phyloP scores from a whole-genome alignment of 2,329 filamentous ascomycete species.

The Penicillium sp. region DNA sequence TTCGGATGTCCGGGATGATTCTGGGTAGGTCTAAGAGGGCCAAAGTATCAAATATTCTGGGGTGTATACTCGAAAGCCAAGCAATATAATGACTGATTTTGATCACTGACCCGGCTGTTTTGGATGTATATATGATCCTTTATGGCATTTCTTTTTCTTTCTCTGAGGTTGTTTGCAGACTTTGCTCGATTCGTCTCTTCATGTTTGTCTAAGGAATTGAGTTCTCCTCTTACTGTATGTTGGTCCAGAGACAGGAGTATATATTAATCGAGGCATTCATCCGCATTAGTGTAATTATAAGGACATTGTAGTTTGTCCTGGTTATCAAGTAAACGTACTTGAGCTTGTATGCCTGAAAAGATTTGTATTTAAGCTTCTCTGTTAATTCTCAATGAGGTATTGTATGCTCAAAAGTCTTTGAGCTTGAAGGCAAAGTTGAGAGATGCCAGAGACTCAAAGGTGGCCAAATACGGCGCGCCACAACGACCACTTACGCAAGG shows the following conservation, averaged over 20 bases:
- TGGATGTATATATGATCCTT: background rate
- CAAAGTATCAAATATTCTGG: background rate
- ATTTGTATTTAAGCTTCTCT: background rate
- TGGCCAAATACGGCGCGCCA: background rate
- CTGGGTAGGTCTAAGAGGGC: background rate
- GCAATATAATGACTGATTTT: background rate
- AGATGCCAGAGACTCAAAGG: background rate
- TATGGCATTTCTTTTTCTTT: background rate
- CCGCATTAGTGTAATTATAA: background rate
- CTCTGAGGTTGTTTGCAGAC: background rate
- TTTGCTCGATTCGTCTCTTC: background rate
- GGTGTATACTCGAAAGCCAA: background rate
- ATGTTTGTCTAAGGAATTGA: background rate
- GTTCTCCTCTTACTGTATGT: too few relatives aligned
- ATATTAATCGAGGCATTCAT: background rate
- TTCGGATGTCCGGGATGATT: background rate
- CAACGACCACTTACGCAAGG: background rate
- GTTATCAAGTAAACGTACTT: background rate
- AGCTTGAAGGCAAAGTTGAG: background rate
- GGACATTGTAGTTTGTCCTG: background rate
- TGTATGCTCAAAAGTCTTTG: background rate
- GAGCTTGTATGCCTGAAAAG: too few relatives aligned
- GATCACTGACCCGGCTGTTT: background rate
- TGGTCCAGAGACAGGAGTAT: background rate
- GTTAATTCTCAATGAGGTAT: background rate